phyloP scores from a whole-genome alignment of 768 basidiomycete species.

The Pilatotrama ljubarskyi region DNA sequence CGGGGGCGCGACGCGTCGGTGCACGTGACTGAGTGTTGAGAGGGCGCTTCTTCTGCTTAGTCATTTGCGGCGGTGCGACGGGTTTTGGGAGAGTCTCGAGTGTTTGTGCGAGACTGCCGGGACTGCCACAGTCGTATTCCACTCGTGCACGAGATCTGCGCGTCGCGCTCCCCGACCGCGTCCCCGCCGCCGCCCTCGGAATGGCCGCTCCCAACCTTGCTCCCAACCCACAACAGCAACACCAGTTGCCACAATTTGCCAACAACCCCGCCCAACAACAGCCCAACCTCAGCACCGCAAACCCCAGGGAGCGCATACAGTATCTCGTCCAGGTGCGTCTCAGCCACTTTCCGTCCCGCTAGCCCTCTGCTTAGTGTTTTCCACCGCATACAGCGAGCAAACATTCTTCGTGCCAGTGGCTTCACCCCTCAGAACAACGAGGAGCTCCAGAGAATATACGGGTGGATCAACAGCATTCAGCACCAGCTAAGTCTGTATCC shows the following conservation, averaged over 20 bases:
- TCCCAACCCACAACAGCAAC: conserved; percentile 25
- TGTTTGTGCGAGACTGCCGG: conserved; percentile 11
- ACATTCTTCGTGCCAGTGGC: conserved; percentile 44
- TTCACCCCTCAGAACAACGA: conserved; percentile 44
- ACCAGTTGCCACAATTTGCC: conserved; percentile 16
- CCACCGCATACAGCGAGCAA: conserved; percentile 41
- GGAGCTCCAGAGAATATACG: conserved; percentile 45
- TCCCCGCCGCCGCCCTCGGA: conserved; percentile 15
- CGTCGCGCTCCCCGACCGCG: conserved; percentile 24
- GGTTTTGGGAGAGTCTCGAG: conserved; percentile 1
- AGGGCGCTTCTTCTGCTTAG: conserved; percentile 1
- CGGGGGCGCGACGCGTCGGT: conserved; percentile 24
- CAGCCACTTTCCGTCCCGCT: neutral
- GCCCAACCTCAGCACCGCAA: conserved; percentile 2
- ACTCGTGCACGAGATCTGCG: conserved; percentile 37
- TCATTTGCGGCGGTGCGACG: conserved; percentile 10
- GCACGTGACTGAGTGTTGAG: conserved; percentile 15
- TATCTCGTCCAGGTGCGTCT: conserved; percentile 29
- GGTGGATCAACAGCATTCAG: conserved; percentile 40
- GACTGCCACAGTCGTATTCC: neutral
- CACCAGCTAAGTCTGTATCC: conserved; percentile 24
- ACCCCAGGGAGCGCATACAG: conserved; percentile 28
- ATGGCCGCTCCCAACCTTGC: conserved; percentile 31
- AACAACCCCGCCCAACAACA: conserved; percentile 21
- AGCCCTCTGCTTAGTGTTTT: neutral